A percentile compares a stretch with the other conserved stretches of the same genome.
phyloP scores from a whole-genome alignment of 2,329 filamentous ascomycete species.

The Pseudogymnoascus sp. region DNA sequence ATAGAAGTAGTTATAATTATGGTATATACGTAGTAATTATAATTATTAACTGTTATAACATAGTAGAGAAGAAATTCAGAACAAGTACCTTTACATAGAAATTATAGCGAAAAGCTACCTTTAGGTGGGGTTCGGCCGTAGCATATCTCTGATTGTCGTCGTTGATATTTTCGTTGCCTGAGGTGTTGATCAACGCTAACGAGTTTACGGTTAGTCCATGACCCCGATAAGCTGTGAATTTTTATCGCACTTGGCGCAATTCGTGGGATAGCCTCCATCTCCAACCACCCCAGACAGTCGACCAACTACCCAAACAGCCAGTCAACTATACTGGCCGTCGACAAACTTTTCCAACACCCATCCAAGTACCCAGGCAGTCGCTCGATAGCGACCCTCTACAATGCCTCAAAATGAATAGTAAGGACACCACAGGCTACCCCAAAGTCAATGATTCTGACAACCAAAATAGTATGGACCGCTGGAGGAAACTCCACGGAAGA shows the following conservation, averaged over 20 bases:
- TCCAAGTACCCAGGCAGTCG: not conserved
- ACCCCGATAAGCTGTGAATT: constrained; percentile 5
- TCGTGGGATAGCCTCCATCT: constrained; percentile 5
- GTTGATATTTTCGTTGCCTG: not conserved
- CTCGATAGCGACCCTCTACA: not conserved
- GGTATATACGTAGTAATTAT: too few species aligned
- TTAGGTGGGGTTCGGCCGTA: too few species aligned
- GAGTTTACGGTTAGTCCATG: not conserved
- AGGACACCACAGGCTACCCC: not conserved
- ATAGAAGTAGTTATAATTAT: too few species aligned
- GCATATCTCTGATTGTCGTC: not conserved
- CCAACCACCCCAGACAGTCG: constrained; percentile 5
- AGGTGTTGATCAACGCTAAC: not conserved
- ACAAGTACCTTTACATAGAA: too few species aligned
- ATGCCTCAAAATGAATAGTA: constrained; percentile 9
- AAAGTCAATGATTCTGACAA: not conserved
- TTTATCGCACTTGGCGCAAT: constrained; percentile 8
- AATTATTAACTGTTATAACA: too few species aligned
- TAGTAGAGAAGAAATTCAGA: too few species aligned
- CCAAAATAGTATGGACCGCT: constrained; percentile 8
- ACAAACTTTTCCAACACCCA: not conserved
- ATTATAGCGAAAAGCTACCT: too few species aligned
- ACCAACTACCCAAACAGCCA: not conserved
- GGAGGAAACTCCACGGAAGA: constrained; percentile 9
- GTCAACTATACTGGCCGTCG: not conserved